A percentile compares a stretch with the other conserved stretches of the same genome.
These are phyloP conservation scores for Podaxis sp. DNA, from an alignment of 768 basidiomycete species.

Conservation along the genomic window DNA sequence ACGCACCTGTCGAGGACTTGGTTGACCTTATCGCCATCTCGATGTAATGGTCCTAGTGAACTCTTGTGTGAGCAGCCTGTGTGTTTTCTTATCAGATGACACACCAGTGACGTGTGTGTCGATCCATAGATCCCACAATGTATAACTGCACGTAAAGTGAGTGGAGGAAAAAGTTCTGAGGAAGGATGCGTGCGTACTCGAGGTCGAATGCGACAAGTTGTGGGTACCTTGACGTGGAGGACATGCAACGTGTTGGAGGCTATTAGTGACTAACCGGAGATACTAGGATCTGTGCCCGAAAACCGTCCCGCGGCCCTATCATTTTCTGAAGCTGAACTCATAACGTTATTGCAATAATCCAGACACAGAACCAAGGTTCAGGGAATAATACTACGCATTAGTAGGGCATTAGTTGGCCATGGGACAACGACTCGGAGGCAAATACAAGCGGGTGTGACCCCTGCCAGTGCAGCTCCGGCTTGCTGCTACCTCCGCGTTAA, in stretches of 20 bases:
- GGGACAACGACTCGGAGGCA: too few relatives aligned
- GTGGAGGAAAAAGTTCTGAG: constrained; percentile 1
- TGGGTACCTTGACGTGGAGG: constrained; percentile 26
- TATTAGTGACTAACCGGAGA: neutral
- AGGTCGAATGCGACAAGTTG: constrained; percentile 77
- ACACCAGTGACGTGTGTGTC: constrained; percentile 70
- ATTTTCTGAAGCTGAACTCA: neutral
- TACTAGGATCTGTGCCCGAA: neutral
- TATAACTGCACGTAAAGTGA: constrained; percentile 48
- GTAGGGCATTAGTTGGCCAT: too few relatives aligned
- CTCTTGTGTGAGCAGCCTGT: neutral
- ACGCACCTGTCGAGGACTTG: constrained; percentile 47
- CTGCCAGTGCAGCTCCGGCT: too few relatives aligned
- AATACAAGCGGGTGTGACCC: too few relatives aligned
- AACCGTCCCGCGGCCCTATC: neutral
- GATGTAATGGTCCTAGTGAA: constrained; percentile 46
- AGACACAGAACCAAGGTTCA: neutral
- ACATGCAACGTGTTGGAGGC: neutral
- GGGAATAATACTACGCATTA: too few relatives aligned
- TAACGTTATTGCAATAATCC: neutral
- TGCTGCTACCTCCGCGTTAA: too few relatives aligned
- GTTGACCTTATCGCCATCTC: constrained; percentile 40
- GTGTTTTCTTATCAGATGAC: constrained; percentile 1
- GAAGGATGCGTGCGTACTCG: constrained; percentile 42
- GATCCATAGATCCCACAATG: constrained; percentile 85